A percentile compares a stretch with the other conserved stretches of the same genome.
Evolutionary conservation across 179 eudicot genomes (phyloP).

Genomic region (Silene coronaria): DNA sequence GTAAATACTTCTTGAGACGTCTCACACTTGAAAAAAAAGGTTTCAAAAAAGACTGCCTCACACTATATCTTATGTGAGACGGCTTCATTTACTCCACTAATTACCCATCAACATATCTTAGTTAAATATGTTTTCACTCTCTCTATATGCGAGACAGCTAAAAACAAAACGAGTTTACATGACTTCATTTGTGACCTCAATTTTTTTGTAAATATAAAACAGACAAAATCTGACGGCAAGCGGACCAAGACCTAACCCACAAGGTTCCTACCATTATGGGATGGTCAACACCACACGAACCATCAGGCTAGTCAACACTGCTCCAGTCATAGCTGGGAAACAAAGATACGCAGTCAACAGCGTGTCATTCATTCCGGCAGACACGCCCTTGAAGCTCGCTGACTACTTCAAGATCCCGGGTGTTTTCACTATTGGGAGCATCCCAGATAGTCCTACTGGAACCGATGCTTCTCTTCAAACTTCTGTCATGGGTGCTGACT

Average conservation of each 20-base stretch:
- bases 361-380: constrained; percentile 30
- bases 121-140: too few species aligned
- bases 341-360: constrained; percentile 35
- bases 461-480: constrained; percentile 28
- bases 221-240: constrained; percentile 41
- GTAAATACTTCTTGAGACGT: not conserved
- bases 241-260: constrained; percentile 43
- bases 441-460: constrained; percentile 33
- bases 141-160: too few species aligned
- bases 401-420: constrained; percentile 35
- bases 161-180: not conserved
- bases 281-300: constrained; percentile 39
- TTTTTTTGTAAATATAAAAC: not conserved
- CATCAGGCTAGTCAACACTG: constrained; percentile 33
- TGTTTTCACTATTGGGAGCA: constrained; percentile 38
- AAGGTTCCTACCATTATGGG: constrained; percentile 40
- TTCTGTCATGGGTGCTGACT: constrained; percentile 40
- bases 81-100: too few species aligned
- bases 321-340: constrained; percentile 26
- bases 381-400: constrained; percentile 38
- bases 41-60: too few species aligned
- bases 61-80: too few species aligned
- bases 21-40: not conserved
- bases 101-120: too few species aligned
- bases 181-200: not conserved